Evolutionary conservation across 1,139 yeast genomes (phyloP).

Genomic region (Yamadazyma taylorii): DNA sequence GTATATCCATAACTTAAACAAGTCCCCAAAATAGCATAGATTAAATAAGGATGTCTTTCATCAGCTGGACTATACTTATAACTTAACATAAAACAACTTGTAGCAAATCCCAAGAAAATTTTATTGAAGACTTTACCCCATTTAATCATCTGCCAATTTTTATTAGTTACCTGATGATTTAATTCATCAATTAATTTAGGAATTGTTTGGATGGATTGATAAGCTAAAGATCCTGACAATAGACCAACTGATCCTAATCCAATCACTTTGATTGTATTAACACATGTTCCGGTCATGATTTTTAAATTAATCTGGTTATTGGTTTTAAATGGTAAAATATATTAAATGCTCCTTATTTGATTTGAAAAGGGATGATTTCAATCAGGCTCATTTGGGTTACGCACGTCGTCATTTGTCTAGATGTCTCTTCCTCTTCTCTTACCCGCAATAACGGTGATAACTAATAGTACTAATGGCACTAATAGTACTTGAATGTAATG

Average conservation of each 20-base stretch:
- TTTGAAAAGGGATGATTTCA: constrained; percentile 6
- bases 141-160: constrained; percentile 16
- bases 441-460: too few species aligned
- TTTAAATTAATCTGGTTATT: constrained; percentile 38
- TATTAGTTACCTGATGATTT: constrained; percentile 14
- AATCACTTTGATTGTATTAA: constrained; percentile 48
- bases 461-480: too few species aligned
- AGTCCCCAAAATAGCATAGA: constrained; percentile 54
- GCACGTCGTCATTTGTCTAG: too few species aligned
- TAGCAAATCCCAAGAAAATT: constrained; percentile 37
- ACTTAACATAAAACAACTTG: constrained; percentile 43
- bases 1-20: constrained; percentile 35
- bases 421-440: too few species aligned
- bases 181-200: constrained; percentile 38
- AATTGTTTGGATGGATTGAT: constrained; percentile 34
- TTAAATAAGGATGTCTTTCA: constrained; percentile 56
- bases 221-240: constrained; percentile 41
- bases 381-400: too few species aligned
- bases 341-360: not conserved
- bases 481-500: too few species aligned
- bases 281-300: constrained; percentile 51
- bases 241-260: constrained; percentile 57
- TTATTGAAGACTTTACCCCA: constrained; percentile 30
- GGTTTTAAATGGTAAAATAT: not conserved
- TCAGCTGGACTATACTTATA: constrained; percentile 39